Percentiles rank a stretch among this genome's conserved stretches.
Evolutionary conservation across 805 yeast species (phyloP).

Genomic region (Candida patagonica): DNA sequence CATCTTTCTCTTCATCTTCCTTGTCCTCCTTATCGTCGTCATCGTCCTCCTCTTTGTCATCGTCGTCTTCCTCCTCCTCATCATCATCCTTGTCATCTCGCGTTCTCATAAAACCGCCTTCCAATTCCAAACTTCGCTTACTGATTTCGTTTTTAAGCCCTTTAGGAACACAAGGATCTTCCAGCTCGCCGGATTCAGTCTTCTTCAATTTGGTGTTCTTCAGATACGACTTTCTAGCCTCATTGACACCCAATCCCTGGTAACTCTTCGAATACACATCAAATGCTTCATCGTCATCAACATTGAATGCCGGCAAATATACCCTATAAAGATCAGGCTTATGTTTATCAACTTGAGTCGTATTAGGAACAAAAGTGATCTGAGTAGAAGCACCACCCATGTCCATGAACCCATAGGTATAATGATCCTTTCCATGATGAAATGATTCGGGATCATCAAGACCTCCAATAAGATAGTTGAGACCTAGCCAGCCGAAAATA

Average conservation of each 20-base stretch:
- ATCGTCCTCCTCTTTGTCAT: constrained; percentile 6
- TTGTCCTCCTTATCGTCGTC: constrained; percentile 8
- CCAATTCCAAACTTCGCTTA: background rate
- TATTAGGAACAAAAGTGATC: constrained; percentile 78
- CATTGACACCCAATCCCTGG: constrained; percentile 96
- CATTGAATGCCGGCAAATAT: constrained; percentile 53
- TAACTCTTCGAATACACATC: constrained; percentile 87
- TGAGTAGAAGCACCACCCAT: constrained; percentile 99
- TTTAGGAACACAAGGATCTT: constrained; percentile 76
- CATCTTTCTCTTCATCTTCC: constrained; percentile 7
- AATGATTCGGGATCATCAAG: constrained; percentile 31
- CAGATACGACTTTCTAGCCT: constrained; percentile 71
- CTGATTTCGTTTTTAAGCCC: constrained; percentile 36
- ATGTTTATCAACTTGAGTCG: constrained; percentile 52
- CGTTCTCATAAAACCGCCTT: too few species aligned
- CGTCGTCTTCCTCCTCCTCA: constrained; percentile 7
- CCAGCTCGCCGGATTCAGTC: constrained; percentile 24
- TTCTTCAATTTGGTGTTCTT: constrained; percentile 3
- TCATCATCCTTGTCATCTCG: constrained; percentile 8
- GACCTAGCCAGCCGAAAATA: constrained; percentile 87
- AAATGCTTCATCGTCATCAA: constrained; percentile 37
- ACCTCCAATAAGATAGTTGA: constrained; percentile 73
- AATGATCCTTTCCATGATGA: constrained; percentile 17
- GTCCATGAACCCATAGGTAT: constrained; percentile 87
- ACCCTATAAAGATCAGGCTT: constrained; percentile 63